These are phyloP conservation scores for Eucalyptus curtisii DNA, from an alignment of 345 rosid genomes.

Conservation along the genomic window DNA sequence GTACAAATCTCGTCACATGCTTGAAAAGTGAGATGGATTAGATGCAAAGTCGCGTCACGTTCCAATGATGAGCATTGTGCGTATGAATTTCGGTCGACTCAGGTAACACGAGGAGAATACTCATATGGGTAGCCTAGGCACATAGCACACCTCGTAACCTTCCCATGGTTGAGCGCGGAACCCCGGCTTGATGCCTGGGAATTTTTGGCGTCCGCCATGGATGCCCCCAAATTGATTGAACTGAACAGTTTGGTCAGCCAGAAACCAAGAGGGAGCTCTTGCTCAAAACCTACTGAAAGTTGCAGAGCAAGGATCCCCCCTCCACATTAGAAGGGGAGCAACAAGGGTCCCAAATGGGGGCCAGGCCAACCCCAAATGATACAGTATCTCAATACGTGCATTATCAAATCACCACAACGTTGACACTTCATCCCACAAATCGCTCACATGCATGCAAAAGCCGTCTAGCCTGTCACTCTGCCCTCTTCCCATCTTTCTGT, in stretches of 20 bases:
- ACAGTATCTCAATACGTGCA: background rate
- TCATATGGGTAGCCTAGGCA: background rate
- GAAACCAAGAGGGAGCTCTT: background rate
- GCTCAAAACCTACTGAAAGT: background rate
- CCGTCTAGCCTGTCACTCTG: background rate
- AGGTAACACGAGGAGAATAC: background rate
- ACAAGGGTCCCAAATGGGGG: background rate
- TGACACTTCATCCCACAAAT: background rate
- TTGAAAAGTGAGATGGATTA: background rate
- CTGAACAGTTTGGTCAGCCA: background rate
- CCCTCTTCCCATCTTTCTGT: background rate
- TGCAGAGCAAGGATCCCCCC: background rate
- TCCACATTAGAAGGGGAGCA: background rate
- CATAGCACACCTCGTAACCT: background rate
- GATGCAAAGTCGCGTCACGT: background rate
- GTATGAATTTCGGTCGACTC: accelerated
- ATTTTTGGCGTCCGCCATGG: background rate
- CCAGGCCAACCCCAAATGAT: background rate
- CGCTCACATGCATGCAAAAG: background rate
- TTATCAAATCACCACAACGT: background rate
- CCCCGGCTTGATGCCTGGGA: background rate
- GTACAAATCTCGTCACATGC: background rate
- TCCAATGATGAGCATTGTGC: background rate
- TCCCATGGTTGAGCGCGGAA: background rate
- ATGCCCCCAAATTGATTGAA: background rate